Base-by-base conservation (phyloP, 116 monocot species). In the Phalaenopsis hybrid region DNA sequence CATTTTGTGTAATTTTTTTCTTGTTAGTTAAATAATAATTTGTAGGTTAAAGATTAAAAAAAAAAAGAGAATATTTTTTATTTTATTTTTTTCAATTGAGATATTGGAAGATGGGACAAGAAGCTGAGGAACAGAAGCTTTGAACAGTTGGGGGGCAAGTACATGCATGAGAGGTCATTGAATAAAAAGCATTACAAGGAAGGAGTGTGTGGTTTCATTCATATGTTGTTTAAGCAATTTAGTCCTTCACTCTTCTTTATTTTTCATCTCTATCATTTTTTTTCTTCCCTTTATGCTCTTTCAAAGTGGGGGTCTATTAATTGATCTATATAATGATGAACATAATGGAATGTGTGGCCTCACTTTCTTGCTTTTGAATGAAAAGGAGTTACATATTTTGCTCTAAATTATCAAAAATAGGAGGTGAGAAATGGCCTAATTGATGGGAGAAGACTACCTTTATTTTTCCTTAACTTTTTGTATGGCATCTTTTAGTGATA, bases 51-150 rank as follows among this genome's bases (percentile, higher is more conserved):
- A 2, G 72, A 37, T 37, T 0, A 43, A 72, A 72, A 37, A 72
- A 72, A 9, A 2, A 3, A 41, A 41, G 4, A 28, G 31, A 41
- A 41, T 41, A 3, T 41, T 41, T 41, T 41, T 41, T 41, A 3
- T 8, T 8, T 55, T 13, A 15, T 55, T 7, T 63, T 63, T 21
- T 23, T 57, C 0, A 31, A 31, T 46, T 77, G 85, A 28, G 41
- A 52, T 81, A 82, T 81, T 85, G 78, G 85, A 69, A 43, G 83
- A 88, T 88, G 83, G 79, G 86, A 84, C 84, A 88, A 81, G 86
- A 83, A 85, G 85, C 79, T 76, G 85, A 58, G 81, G 75, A 83
- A 81, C 81, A 85, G 81, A 83, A 83, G 83, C 31, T 78, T 77
- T 78, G 82, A 43, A 83, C 80, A 79, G 79, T 31, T 84, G 51